A percentile compares a stretch with the other conserved stretches of the same genome.
Evolutionary conservation across 352 stramenopile genomes (phyloP).

Genomic region (Elongisporangium prolatum): DNA sequence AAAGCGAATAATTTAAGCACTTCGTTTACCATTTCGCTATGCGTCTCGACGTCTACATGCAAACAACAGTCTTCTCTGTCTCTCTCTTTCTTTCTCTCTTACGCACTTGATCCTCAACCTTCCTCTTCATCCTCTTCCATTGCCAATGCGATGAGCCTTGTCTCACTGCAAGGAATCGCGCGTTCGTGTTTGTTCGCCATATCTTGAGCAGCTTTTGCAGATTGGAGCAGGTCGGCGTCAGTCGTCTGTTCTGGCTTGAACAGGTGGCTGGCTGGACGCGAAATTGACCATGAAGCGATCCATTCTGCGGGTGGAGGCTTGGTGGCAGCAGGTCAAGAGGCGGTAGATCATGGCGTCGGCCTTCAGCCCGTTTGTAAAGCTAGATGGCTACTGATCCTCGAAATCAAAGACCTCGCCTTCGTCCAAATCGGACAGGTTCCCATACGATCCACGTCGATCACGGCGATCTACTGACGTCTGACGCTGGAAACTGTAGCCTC

Average conservation of each 20-base stretch:
- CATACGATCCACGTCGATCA: constrained; percentile 49
- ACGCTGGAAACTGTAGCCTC: constrained; percentile 12
- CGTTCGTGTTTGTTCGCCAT: background rate
- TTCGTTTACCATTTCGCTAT: background rate
- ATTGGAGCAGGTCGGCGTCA: background rate
- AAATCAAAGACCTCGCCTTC: constrained; percentile 75
- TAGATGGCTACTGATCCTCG: constrained; percentile 47
- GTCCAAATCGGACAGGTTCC: constrained; percentile 34
- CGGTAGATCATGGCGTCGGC: background rate
- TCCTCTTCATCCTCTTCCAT: background rate
- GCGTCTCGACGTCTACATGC: background rate
- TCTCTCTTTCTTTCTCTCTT: background rate
- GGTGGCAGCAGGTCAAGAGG: background rate
- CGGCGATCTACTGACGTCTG: constrained; percentile 18
- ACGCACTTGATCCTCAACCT: background rate
- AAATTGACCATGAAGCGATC: background rate
- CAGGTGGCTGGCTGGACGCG: background rate
- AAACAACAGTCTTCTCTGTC: background rate
- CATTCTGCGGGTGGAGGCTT: background rate
- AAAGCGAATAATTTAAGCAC: background rate
- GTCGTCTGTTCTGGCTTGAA: background rate
- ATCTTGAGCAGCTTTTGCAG: background rate
- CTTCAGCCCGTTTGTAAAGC: background rate
- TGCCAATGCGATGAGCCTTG: background rate
- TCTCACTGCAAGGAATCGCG: background rate